These are phyloP conservation scores for Pichia sp. DNA, from an alignment of 1,139 yeast genomes.

Conservation along the genomic window DNA sequence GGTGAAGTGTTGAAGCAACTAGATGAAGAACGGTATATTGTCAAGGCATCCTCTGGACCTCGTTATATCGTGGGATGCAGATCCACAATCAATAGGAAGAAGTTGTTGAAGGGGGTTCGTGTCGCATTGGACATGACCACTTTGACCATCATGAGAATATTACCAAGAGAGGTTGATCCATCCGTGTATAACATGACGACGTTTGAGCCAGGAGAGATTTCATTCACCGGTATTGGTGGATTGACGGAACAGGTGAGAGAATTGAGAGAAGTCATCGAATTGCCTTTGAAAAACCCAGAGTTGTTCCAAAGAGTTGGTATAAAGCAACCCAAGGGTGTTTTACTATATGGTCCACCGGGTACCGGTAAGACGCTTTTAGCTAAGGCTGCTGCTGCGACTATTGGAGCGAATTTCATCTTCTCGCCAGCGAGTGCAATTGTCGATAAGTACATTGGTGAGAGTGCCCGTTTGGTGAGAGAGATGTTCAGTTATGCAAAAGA, in stretches of 20 bases:
- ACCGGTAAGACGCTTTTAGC: conserved; percentile 96
- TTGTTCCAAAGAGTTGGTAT: conserved; percentile 93
- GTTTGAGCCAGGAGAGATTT: conserved; percentile 92
- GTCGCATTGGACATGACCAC: conserved; percentile 98
- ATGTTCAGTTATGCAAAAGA: conserved; percentile 99
- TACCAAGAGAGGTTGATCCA: conserved; percentile 98
- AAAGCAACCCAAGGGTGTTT: conserved; percentile 96
- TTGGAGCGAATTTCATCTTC: conserved; percentile 96
- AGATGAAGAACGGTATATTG: conserved; percentile 92
- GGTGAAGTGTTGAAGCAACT: conserved; percentile 96
- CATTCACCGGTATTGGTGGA: conserved; percentile 97
- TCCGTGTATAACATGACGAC: conserved; percentile 98
- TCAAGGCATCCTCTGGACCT: conserved; percentile 96
- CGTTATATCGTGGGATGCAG: conserved; percentile 97
- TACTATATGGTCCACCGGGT: conserved; percentile 98
- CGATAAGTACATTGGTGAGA: conserved; percentile 97
- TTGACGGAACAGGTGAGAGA: conserved; percentile 93
- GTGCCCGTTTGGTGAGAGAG: conserved; percentile 94
- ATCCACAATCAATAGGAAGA: conserved; percentile 79
- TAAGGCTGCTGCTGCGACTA: conserved; percentile 97
- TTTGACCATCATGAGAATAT: conserved; percentile 91
- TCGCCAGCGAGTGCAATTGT: conserved; percentile 98
- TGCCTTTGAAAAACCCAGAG: conserved; percentile 96
- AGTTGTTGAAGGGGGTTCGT: conserved; percentile 86
- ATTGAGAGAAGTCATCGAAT: conserved; percentile 93